Evolutionary conservation across 805 yeast genomes (phyloP), one percentile per base, ranked within the genome.

Genomic region (Nakazawaea pomicola): DNA sequence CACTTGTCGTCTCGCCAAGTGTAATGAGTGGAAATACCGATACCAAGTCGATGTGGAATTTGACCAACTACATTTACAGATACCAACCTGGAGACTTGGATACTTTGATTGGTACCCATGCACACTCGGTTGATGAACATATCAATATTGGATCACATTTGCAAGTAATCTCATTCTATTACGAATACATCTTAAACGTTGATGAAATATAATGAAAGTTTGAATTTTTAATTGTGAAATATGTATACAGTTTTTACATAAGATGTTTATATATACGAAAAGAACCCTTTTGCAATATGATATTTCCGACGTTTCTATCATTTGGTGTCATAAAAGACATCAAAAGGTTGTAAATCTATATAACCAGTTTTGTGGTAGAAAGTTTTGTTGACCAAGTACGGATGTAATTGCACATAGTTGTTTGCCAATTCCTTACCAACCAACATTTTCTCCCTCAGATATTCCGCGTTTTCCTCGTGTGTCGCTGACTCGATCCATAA

Each of bases 361-460:
- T 61, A 48, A n/a, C 93, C 90, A 42, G 73, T 67, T 53, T 95
- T 75, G 61, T 93, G 99, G 55, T 78, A 86, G 30, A 80, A 65
- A 29, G 89, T 78, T 49, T 89, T 79, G 32, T 83, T 78, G 60
- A 99, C 80, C 36, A 88, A 60, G 49, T 83, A 89, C 1, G 93
- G 91, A 55, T 93, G 98, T 41, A 86, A 61, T 36, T 64, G 58
- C 55, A 76, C 70, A 62, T 83, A 90, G 56, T 84, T 85, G 21
- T 69, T 63, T 7, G 81, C 65, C 36, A 91, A 55, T 45, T 73
- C 62, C 39, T 61, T 61, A 41, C 80, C 76, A 20, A 83, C 43
- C 23, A 61, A 59, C 12, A 77, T 67, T 56, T 80, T 82, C 41
- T 78, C 82, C 25, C 67, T 60, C 56, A 76, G 66, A 46, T 72